These are phyloP conservation scores for Fraxinus nigra DNA, from an alignment of 305 asterid genomes.

Conservation along the genomic window DNA sequence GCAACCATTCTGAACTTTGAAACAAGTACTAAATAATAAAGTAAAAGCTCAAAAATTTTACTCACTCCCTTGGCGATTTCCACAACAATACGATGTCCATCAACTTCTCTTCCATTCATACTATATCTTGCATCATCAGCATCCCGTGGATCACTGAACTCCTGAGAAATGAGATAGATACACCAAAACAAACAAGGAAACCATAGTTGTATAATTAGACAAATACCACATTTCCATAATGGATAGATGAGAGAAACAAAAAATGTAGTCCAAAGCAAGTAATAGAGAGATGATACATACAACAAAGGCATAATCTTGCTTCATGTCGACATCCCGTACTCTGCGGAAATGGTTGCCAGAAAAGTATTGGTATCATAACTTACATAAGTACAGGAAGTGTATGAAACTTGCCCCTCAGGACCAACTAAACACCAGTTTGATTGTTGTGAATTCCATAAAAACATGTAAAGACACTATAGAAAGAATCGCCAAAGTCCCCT, in stretches of 20 bases:
- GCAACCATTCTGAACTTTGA: not conserved
- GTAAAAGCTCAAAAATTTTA: not conserved
- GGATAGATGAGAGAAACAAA: not conserved
- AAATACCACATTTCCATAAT: not conserved
- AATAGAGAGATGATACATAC: conserved; percentile 27
- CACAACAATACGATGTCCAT: conserved; percentile 50
- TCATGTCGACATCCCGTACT: conserved; percentile 68
- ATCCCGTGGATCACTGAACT: conserved; percentile 56
- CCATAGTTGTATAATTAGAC: not conserved
- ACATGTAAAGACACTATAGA: conserved; percentile 53
- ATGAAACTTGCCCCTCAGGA: conserved; percentile 43
- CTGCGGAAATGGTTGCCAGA: conserved; percentile 69
- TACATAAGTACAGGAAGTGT: conserved; percentile 35
- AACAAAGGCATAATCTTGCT: conserved; percentile 62
- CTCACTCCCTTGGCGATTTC: conserved; percentile 57
- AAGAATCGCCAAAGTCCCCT: conserved; percentile 53
- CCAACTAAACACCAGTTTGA: conserved; percentile 54
- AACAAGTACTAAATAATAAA: not conserved
- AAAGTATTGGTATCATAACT: conserved; percentile 60
- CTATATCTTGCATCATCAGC: conserved; percentile 59
- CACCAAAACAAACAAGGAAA: not conserved
- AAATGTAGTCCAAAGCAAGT: not conserved
- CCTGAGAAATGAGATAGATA: conserved; percentile 28
- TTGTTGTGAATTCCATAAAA: conserved; percentile 48
- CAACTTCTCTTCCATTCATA: conserved; percentile 52